Conservation (phyloP, 176 grass and related monocot species). For the Alopecurus myosuroides region DNA sequence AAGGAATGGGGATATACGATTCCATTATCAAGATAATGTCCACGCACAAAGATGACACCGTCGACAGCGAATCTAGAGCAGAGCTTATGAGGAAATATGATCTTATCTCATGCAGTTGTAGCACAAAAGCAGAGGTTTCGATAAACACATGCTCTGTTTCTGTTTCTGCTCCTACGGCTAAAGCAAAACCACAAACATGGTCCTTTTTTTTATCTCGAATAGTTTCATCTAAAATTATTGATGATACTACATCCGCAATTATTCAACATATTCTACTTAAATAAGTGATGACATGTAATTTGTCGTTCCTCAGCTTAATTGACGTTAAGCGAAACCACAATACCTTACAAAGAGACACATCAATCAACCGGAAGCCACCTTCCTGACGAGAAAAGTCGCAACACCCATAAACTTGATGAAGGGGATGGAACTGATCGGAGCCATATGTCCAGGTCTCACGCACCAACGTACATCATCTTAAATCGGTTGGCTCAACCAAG, state of each 20-base stretch:
- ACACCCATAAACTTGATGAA: too few species aligned
- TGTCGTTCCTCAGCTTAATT: not conserved
- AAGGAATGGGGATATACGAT: constrained; percentile 68
- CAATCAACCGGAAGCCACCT: too few species aligned
- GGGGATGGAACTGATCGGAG: too few species aligned
- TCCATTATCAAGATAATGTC: constrained; percentile 65
- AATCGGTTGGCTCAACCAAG: too few species aligned
- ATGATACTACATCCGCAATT: not conserved
- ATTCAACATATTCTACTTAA: not conserved
- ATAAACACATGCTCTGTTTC: not conserved
- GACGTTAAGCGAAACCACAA: too few species aligned
- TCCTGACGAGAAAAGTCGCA: too few species aligned
- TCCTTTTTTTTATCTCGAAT: constrained; percentile 22
- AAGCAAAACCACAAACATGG: not conserved
- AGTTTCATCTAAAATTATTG: not conserved
- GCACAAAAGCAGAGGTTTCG: not conserved
- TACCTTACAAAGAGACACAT: too few species aligned
- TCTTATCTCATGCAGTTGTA: not conserved
- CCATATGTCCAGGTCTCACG: too few species aligned
- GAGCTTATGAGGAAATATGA: constrained; percentile 56
- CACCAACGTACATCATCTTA: too few species aligned
- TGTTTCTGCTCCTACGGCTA: not conserved
- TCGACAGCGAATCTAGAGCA: constrained; percentile 50
- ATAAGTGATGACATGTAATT: not conserved
- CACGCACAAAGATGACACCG: constrained; percentile 27